Base-by-base conservation (phyloP, 2,329 filamentous ascomycete genomes). In the Alternaria postmessia region DNA sequence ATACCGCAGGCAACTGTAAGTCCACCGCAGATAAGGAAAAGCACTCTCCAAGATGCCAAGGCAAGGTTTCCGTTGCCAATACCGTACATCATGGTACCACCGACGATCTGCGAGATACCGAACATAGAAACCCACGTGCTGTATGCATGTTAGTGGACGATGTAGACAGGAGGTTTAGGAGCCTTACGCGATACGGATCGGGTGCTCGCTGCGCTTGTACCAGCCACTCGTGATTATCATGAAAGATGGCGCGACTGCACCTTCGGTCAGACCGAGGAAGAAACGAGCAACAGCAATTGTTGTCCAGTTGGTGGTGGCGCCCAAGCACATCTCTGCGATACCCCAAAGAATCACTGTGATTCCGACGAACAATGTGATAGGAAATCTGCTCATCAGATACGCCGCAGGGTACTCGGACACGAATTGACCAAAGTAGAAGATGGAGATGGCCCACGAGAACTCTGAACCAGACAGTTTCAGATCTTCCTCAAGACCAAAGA, bases 301-400 rank as follows among this genome's bases (percentile, higher is more conserved):
- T 38, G 34, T 38, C 34, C 34, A 38, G 34, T 38, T 38, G 8
- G 16, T 38, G 34, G 34, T 38, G 34, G 34, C 34, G 7, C 34
- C 34, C 34, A 38, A 7, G 16, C 34, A 38, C 34, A 38, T 38
- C 34, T 38, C 34, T n/a, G 34, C 34, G 34, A 38, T 38, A 38
- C 81, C 81, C 81, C 80, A 82, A 12, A 64, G 22, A 8, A 62
- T n/a, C 16, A 85, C 76, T 0, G 81, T 84, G 1, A 70, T 71
- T 14, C 83, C 83, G 5, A 86, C 83, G 58, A 84, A 84, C 57
- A 82, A 83, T 36, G 82, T 81, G n/a, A 86, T 66, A 8, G 78
- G 82, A 4, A 86, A 74, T 5, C 79, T 75, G 34, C 78, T 81
- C 83, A 86, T 85, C 11, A 85, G 71, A 63, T 84, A 85, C 49